These are phyloP conservation scores for Moesziomyces aphidis DNA, from an alignment of 1,284 basidiomycete genomes.

Conservation along the genomic window DNA sequence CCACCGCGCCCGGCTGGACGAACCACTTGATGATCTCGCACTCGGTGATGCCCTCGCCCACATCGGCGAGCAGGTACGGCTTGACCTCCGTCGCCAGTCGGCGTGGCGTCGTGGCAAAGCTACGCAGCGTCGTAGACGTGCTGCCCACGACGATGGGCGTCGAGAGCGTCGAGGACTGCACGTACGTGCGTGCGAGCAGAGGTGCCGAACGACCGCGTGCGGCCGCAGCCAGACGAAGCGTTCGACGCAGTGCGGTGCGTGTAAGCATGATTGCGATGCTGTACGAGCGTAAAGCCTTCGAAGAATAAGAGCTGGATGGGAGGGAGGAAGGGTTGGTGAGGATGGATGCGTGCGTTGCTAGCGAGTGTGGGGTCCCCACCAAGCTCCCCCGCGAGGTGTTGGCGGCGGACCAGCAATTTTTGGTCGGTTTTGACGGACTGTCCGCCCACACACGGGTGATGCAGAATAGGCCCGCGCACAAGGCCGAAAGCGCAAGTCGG, in stretches of 20 bases:
- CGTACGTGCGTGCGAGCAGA: slow-evolving; percentile 18
- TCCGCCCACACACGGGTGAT: slow-evolving; percentile 5
- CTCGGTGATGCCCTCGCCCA: slow-evolving; percentile 81
- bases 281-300: no score
- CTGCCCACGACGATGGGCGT: slow-evolving; percentile 22
- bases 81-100: slow-evolving; percentile 31
- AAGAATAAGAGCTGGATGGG: neutral
- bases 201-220: neutral
- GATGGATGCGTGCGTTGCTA: neutral
- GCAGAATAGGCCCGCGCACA: neutral
- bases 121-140: slow-evolving; percentile 22
- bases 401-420: no score
- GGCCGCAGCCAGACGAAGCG: slow-evolving; percentile 8
- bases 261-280: slow-evolving; percentile 15
- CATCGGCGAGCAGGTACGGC: slow-evolving; percentile 89
- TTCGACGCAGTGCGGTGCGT: slow-evolving; percentile 19
- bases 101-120: slow-evolving; percentile 41
- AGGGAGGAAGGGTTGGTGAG: neutral
- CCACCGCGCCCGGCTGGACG: slow-evolving; percentile 73
- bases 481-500: neutral
- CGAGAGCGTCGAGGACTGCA: slow-evolving; percentile 12
- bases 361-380: neutral
- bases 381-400: neutral
- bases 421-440: slow-evolving; percentile 30
- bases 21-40: slow-evolving; percentile 69